phyloP scores from a whole-genome alignment of 2,329 filamentous ascomycete genomes.

The Phialophora verrucosa region DNA sequence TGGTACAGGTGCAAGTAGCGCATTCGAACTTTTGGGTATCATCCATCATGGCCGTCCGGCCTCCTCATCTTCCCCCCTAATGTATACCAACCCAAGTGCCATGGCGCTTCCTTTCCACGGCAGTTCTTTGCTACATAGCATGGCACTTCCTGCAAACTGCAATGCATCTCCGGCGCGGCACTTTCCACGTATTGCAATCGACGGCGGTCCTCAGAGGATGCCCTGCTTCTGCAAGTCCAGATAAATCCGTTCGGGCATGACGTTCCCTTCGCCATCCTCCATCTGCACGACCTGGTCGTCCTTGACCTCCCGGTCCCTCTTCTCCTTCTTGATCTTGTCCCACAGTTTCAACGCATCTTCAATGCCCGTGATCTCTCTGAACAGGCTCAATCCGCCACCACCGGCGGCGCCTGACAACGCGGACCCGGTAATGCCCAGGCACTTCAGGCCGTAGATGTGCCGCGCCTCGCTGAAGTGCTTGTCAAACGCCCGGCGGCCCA shows the following conservation, averaged over 20 bases:
- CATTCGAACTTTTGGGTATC: background rate
- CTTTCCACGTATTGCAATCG: too few species aligned
- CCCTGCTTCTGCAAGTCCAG: constrained; percentile 93
- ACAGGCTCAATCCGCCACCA: constrained; percentile 75
- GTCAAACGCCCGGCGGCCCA: constrained; percentile 93
- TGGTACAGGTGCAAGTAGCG: background rate
- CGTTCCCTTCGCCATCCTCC: constrained; percentile 96
- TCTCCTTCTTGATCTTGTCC: constrained; percentile 87
- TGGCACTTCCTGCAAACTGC: background rate
- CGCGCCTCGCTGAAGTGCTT: constrained; percentile 97
- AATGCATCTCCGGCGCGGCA: background rate
- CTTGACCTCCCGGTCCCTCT: constrained; percentile 72
- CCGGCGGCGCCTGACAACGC: constrained; percentile 24
- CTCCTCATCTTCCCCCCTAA: background rate
- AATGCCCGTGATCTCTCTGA: constrained; percentile 91
- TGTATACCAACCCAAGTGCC: background rate
- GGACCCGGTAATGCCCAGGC: constrained; percentile 76
- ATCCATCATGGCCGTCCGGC: background rate
- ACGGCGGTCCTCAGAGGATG: constrained; percentile 63
- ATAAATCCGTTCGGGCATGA: constrained; percentile 99
- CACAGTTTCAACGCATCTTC: constrained; percentile 86
- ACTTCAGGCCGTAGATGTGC: constrained; percentile 92
- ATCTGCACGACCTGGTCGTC: constrained; percentile 77
- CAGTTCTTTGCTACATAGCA: background rate
- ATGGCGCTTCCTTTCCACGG: background rate